Evolutionary conservation across 805 yeast genomes (phyloP), one percentile per base, ranked within the genome.

Genomic region (Candida qinlingensis): DNA sequence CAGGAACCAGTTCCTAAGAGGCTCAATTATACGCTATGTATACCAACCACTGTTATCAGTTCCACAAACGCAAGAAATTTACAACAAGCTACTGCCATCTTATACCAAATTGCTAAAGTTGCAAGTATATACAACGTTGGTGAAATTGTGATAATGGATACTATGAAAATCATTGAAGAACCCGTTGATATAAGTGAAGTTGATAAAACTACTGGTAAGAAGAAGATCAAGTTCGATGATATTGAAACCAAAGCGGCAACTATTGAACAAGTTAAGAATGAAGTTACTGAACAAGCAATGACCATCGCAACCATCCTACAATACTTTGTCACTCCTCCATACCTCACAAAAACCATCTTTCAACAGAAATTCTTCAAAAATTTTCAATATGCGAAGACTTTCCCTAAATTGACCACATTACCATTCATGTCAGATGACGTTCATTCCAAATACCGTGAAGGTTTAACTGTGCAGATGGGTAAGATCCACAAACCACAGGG

Each of bases 281-380:
- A 48, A 51, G 52, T 55, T 57, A 44, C 58, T 64, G 44, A 70
- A 49, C 70, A 72, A 36, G 68, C 83, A 0, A 65, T 82, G 61
- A 59, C 82, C 7, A 73, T 88, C 47, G 90, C 92, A 1, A 71
- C 83, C 1, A 70, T 90, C 37, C 68, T 90, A 48, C 96, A 88
- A 61, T 89, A 71, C 61, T 87, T 87, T 59, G 80, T 89, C 12
- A 89, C 96, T 0, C 96, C 97, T 1, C 85, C 88, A 43, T 87
- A 90, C 60, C 71, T 90, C 39, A 77, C 82, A 19, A 82, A 83
- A 51, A 66, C 82, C 2, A 73, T 84, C 5, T 87, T 89, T 69
- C 72, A 75, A 52, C 68, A 73, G 27, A 67, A 72, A 55, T 60
- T 70, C 51, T 50, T 64, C 28, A 64, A 68, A 36, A 75, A 79